Evolutionary conservation across 805 yeast genomes (phyloP).

Genomic region (Wickerhamiella dianesei): DNA sequence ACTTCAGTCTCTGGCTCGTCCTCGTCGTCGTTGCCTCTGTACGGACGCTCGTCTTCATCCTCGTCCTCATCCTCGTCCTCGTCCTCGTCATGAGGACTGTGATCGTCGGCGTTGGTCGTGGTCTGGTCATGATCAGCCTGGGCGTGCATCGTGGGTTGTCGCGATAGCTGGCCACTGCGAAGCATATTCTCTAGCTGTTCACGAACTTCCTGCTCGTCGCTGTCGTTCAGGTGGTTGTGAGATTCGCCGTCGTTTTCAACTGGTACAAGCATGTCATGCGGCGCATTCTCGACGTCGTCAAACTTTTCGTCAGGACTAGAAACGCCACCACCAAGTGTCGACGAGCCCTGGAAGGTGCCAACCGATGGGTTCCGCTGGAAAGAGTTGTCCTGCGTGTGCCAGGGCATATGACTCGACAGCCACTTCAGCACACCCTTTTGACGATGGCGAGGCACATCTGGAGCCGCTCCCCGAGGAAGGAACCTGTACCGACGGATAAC

Average conservation of each 20-base stretch:
- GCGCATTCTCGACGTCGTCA: constrained; percentile 17
- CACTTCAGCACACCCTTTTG: neutral
- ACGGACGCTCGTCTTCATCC: constrained; percentile 16
- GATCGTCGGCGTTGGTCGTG: constrained; percentile 9
- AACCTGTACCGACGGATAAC: constrained; percentile 70
- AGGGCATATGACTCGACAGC: constrained; percentile 14
- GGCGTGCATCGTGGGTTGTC: constrained; percentile 8
- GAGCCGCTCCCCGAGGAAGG: constrained; percentile 35
- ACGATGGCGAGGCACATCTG: constrained; percentile 1
- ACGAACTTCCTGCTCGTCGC: constrained; percentile 17
- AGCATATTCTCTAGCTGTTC: constrained; percentile 12
- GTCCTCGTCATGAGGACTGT: constrained; percentile 20
- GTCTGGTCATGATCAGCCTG: constrained; percentile 2
- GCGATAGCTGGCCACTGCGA: constrained; percentile 10
- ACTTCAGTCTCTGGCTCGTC: constrained; percentile 45
- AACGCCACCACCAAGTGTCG: neutral
- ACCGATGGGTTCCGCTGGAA: constrained; percentile 3
- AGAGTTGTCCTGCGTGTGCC: constrained; percentile 19
- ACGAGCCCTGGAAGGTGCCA: neutral
- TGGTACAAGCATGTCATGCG: constrained; percentile 20
- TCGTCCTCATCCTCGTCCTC: constrained; percentile 19
- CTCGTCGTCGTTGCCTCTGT: constrained; percentile 21
- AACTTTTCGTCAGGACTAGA: constrained; percentile 5
- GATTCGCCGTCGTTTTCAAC: constrained; percentile 10
- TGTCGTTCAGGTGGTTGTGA: constrained; percentile 6